Base-by-base conservation (phyloP, 352 stramenopile genomes). In the Phytophthora constricta region DNA sequence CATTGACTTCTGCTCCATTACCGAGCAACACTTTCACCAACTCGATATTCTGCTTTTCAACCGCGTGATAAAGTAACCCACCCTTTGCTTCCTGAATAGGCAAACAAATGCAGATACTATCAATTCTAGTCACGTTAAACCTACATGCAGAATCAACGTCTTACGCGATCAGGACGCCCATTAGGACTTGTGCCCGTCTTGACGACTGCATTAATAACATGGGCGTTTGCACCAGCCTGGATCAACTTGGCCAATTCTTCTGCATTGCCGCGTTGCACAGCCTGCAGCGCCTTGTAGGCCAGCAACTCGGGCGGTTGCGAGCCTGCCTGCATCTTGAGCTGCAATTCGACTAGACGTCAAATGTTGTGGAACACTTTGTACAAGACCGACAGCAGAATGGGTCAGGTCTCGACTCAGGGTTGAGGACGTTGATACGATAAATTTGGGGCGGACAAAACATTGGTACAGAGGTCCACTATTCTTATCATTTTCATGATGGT, bases 121-220 rank as follows among this genome's bases (percentile, higher is more conserved):
- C 16, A 46, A 49, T 3, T 37, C 11, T 37, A n/a, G 17, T 51
- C 25, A 31, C 4, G 17, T 48, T 48, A 26, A 42, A 42, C 9
- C 5, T 5, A 4, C 17, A 31, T 31, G 1, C 9, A 55, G 31
- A 9, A 53, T 17, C 19, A 25, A 58, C n/a, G 28, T 3, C 51
- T 33, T 68, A 75, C 68, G 3, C 62, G 68, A 62, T 71, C 68
- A 9, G 62, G 62, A 17, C 51, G 68, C 10, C 56, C 62, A 60
- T 68, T 75, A 28, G 68, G 62, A 45, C 68, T 75, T 11, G 62
- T 75, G 43, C 63, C 57, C 13, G 68, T 62, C 45, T 75, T 75
- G 37, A 75, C 62, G 27, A 75, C 62, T 34, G 68, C 62, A 26
- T 75, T 75, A 33, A 75, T 75, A 37, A 75, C 68, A 19, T 75